phyloP scores from a whole-genome alignment of 371 early-diverging fungal genomes.

The Lichtheimia corymbifera region DNA sequence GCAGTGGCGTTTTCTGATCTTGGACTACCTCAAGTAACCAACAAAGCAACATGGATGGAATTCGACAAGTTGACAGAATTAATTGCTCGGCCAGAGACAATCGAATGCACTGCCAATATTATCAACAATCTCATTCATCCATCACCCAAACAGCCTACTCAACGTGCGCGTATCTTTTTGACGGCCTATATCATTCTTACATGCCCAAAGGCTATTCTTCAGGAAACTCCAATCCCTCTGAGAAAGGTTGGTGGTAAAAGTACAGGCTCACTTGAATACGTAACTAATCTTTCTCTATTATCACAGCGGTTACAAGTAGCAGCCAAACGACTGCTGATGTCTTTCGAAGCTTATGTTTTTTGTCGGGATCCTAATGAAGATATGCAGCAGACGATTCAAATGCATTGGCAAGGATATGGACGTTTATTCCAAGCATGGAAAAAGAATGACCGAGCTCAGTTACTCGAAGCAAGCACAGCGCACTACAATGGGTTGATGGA shows the following conservation, averaged over 20 bases:
- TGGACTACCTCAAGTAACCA: background rate
- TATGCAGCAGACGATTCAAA: conserved; percentile 13
- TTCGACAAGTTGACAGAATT: conserved; percentile 1
- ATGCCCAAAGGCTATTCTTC: conserved; percentile 60
- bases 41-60: conserved; percentile 5
- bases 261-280: too few species aligned
- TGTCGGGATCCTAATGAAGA: conserved; percentile 30
- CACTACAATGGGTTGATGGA: conserved; percentile 72
- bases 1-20: background rate
- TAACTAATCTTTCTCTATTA: too few species aligned
- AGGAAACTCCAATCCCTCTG: conserved; percentile 37
- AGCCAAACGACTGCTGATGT: conserved; percentile 46
- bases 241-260: conserved; percentile 49
- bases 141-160: conserved; percentile 27
- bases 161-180: conserved; percentile 61
- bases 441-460: conserved; percentile 56
- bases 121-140: conserved; percentile 27
- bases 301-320: conserved; percentile 33
- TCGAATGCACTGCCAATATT: background rate
- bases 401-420: conserved; percentile 57
- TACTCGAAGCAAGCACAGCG: conserved; percentile 56
- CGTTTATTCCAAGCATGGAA: conserved; percentile 72
- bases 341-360: conserved; percentile 49
- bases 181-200: conserved; percentile 68
- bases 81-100: conserved; percentile 1